Conservation (phyloP, 2,329 filamentous ascomycete genomes). For the Parastagonospora nodorum region DNA sequence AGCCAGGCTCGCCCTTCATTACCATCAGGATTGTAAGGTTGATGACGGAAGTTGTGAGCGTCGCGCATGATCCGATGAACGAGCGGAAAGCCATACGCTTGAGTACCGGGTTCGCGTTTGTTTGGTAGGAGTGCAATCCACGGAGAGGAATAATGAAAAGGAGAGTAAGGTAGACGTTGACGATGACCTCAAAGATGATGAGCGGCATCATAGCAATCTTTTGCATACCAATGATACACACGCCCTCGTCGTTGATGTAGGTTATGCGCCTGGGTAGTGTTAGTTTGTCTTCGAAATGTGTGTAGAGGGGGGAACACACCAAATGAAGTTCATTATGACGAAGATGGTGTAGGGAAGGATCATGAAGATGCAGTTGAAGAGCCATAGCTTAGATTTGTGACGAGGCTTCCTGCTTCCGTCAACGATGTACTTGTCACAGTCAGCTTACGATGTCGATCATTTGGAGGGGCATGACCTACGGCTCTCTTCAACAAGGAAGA, state of each 20-base stretch:
- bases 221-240: conserved; percentile 68
- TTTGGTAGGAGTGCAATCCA: conserved; percentile 60
- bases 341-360: conserved; percentile 50
- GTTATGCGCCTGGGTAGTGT: conserved; percentile 57
- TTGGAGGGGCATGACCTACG: conserved; percentile 41
- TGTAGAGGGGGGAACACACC: conserved; percentile 49
- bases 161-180: conserved; percentile 66
- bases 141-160: conserved; percentile 67
- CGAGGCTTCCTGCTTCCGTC: conserved; percentile 57
- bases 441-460: neutral
- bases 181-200: conserved; percentile 64
- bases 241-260: conserved; percentile 56
- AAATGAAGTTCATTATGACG: conserved; percentile 64
- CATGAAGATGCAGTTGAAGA: conserved; percentile 67
- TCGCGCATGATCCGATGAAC: conserved; percentile 63
- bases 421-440: conserved; percentile 59
- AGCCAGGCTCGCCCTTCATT: conserved; percentile 65
- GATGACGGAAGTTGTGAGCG: conserved; percentile 62
- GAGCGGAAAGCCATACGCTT: conserved; percentile 62
- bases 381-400: conserved; percentile 62
- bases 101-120: conserved; percentile 52
- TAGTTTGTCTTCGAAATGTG: neutral
- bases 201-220: conserved; percentile 64
- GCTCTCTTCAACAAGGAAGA: conserved; percentile 69
- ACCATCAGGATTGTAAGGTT: conserved; percentile 65